phyloP scores from a whole-genome alignment of 2,329 filamentous ascomycete genomes.

The Trichophyton schoenleinii region DNA sequence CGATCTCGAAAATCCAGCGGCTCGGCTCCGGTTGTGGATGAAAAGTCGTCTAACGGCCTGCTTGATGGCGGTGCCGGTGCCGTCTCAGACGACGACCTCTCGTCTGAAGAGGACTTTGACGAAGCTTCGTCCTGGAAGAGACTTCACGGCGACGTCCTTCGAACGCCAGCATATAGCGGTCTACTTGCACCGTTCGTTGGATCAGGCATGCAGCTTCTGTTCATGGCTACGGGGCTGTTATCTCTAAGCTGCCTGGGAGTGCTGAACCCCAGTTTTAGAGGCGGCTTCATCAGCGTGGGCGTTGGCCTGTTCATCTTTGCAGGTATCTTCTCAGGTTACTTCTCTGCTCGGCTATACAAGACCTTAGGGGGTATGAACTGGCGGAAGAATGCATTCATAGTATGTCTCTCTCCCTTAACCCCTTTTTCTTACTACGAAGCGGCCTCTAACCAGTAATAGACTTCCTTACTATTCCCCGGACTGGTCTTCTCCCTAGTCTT shows the following conservation, averaged over 20 bases:
- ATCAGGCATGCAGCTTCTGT: constrained; percentile 74
- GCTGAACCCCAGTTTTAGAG: constrained; percentile 77
- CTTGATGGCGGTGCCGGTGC: constrained; percentile 35
- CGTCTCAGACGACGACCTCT: constrained; percentile 40
- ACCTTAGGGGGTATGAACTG: constrained; percentile 67
- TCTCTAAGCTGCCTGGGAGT: constrained; percentile 62
- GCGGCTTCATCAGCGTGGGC: constrained; percentile 74
- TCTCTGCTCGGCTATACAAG: constrained; percentile 69
- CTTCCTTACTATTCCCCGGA: constrained; percentile 66
- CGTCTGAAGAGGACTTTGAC: constrained; percentile 66
- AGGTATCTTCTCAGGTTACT: constrained; percentile 75
- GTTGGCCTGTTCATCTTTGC: constrained; percentile 73
- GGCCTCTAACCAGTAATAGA: constrained; percentile 28
- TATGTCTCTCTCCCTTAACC: constrained; percentile 18
- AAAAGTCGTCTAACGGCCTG: constrained; percentile 44
- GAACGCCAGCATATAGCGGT: constrained; percentile 55
- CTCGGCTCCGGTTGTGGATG: constrained; percentile 25
- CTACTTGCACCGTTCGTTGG: constrained; percentile 70
- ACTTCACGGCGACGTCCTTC: constrained; percentile 77
- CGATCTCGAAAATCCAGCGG: constrained; percentile 35
- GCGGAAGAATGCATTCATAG: constrained; percentile 60
- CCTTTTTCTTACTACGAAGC: constrained; percentile 12
- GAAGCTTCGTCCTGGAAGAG: constrained; percentile 82
- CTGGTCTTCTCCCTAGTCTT: constrained; percentile 63
- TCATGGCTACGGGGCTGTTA: constrained; percentile 64